These are phyloP conservation scores for Achaetomiella virescens DNA, from an alignment of 495 filamentous ascomycete genomes.

Conservation along the genomic window DNA sequence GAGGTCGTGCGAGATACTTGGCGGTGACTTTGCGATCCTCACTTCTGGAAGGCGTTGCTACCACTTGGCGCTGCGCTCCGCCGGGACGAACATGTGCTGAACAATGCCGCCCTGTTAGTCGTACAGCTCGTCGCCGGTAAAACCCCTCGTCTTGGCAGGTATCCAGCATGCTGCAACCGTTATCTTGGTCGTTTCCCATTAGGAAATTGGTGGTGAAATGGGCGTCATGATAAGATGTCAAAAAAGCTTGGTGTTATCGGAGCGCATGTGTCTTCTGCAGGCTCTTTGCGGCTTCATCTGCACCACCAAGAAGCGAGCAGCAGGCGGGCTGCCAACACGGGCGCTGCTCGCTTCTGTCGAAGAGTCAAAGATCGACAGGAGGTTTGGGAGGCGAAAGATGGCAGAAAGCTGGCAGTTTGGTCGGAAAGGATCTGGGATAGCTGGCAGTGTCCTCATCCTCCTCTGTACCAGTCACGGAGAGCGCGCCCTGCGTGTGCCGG, in stretches of 20 bases:
- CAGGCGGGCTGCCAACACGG: background rate
- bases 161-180: conserved; percentile 16
- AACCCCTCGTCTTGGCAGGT: conserved; percentile 11
- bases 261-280: conserved; percentile 13
- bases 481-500: no score
- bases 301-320: background rate
- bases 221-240: conserved; percentile 28
- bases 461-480: no score
- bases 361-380: background rate
- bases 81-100: background rate
- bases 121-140: conserved; percentile 3
- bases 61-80: background rate
- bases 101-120: conserved; percentile 7
- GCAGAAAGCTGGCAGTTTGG: background rate
- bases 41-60: background rate
- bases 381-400: background rate
- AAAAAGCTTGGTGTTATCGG: conserved; percentile 17
- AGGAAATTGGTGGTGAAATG: conserved; percentile 33
- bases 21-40: background rate
- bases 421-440: background rate
- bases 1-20: background rate
- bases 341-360: background rate
- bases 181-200: conserved; percentile 33
- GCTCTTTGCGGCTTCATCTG: conserved; percentile 5
- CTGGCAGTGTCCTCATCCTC: background rate